Evolutionary conservation across 768 basidiomycete species (phyloP), one percentile per base, ranked within the genome.

Genomic region (Scleroderma bovista): DNA sequence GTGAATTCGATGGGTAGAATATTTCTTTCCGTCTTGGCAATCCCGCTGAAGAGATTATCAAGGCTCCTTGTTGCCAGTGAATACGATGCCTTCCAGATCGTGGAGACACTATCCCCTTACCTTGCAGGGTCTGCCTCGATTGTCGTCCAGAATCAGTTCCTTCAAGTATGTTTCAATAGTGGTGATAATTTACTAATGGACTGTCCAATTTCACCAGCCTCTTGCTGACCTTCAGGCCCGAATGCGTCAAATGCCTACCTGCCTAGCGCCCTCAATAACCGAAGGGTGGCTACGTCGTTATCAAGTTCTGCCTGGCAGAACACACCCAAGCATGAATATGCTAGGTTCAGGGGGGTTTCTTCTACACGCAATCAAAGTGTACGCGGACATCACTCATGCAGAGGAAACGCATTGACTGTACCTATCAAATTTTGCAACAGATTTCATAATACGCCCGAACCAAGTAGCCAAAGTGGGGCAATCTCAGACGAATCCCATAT

Each of bases 271-370:
- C 8, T 83, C 77, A 15, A 70, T 98, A 26, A 86, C 88, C 3
- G 95, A 98, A 67, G 75, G 81, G 11, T 97, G 89, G 86, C 67
- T 91, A 37, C 81, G 95, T 24, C 79, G 81, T 54, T 99, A 98
- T 70, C 95, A 98, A 72, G 85, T 93, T 15, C 75, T 99, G n/a
- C 96, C 96, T 20, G 95, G 96, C 20, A 78, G 96, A 32, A 95
- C 91, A 36, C 96, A 99, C 71, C 96, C 96, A 3, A 82, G 80
- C 55, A 98, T 99, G 96, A 84, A 76, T 49, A 88, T 83, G 51
- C 86, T 89, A 19, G 91, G 90, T 11, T 84, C 86, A 1, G 94
- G 93, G 13, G 95, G 96, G 0, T 96, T 82, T 68, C 69, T 98
- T 39, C 75, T 97, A 26, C 83, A 88, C 61, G 78, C 84, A 16